Conservation (phyloP, 768 basidiomycete species). For the Neoboletus magnificus region DNA sequence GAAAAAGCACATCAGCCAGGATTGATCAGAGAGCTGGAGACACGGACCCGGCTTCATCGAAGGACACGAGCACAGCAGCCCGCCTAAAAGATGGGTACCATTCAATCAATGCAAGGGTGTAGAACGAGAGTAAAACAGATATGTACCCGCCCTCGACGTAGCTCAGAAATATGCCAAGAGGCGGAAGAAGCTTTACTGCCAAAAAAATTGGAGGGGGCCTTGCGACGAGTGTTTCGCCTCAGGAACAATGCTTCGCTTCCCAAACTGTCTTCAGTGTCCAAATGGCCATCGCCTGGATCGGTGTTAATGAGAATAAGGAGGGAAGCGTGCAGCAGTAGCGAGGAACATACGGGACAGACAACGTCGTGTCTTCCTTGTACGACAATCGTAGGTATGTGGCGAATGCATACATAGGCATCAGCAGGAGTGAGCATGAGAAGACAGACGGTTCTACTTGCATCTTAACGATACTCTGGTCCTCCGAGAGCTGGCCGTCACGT, state of each 20-base stretch:
- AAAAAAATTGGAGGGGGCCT: conserved; percentile 40
- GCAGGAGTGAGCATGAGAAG: conserved; percentile 2
- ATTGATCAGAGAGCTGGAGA: not conserved
- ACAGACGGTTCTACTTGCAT: conserved; percentile 50
- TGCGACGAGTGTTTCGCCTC: conserved; percentile 87
- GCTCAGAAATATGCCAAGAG: conserved; percentile 7
- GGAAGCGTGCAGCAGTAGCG: not conserved
- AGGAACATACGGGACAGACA: conserved; percentile 68
- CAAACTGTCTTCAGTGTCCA: conserved; percentile 77
- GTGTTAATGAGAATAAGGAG: not conserved
- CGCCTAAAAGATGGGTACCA: conserved; percentile 71
- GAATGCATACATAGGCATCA: conserved; percentile 44
- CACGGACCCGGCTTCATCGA: conserved; percentile 59
- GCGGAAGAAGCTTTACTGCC: not conserved
- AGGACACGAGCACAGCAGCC: conserved; percentile 80
- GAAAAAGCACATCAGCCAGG: not conserved
- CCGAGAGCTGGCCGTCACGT: conserved; percentile 83
- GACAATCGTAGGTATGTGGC: conserved; percentile 80
- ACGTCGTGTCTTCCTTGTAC: conserved; percentile 89
- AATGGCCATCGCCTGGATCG: conserved; percentile 69
- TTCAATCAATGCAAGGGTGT: conserved; percentile 46
- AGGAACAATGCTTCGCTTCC: conserved; percentile 77
- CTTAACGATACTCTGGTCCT: conserved; percentile 80
- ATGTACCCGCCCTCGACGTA: not conserved
- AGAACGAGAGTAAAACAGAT: not conserved